A percentile compares a stretch with the other conserved stretches of the same genome.
These are phyloP conservation scores for Arctostaphylos glauca DNA, from an alignment of 148 eudicot species.

Conservation along the genomic window DNA sequence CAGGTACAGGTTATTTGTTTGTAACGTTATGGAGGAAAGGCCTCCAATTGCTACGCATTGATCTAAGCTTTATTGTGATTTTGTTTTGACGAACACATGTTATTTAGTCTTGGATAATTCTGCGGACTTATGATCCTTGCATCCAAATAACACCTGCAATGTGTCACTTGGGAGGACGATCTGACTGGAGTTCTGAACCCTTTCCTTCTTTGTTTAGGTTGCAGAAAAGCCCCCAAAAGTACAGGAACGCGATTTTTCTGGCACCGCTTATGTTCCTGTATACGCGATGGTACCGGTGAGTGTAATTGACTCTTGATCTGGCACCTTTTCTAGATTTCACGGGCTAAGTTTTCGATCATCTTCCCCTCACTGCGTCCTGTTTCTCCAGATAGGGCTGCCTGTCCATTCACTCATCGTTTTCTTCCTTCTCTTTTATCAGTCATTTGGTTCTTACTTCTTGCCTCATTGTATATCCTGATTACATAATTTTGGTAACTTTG, in stretches of 20 bases:
- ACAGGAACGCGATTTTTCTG: constrained; percentile 68
- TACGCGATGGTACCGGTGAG: constrained; percentile 87
- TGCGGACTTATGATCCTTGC: neutral
- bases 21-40: neutral
- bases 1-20: neutral
- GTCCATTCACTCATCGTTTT: neutral
- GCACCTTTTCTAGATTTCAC: neutral
- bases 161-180: constrained; percentile 1
- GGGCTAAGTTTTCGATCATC: neutral
- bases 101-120: neutral
- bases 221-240: constrained; percentile 27
- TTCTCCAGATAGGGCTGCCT: neutral
- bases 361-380: neutral
- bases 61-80: neutral
- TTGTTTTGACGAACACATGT: neutral
- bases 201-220: constrained; percentile 22
- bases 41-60: neutral
- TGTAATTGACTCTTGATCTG: neutral
- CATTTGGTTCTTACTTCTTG: constrained; percentile 8
- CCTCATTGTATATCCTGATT: neutral
- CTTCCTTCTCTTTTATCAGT: neutral
- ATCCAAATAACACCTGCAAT: neutral
- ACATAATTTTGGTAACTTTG: constrained; percentile 10
- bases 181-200: neutral
- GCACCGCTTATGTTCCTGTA: constrained; percentile 73